Conservation (phyloP, 345 rosid genomes). For the Rhizophora mangle region DNA sequence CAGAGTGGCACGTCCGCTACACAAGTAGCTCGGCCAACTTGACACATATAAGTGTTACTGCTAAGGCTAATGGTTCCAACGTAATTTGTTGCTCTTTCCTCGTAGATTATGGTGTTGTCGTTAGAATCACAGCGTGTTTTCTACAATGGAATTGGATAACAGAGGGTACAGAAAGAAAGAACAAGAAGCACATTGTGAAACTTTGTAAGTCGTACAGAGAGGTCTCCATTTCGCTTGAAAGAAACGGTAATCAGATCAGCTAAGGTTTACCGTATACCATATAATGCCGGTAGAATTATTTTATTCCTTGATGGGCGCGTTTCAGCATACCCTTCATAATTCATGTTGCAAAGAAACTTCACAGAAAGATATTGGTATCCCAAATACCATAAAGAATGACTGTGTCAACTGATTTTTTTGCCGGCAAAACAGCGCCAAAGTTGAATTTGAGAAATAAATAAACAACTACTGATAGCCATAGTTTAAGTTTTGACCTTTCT, state of each 20-base stretch:
- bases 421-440: neutral
- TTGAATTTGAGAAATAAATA: neutral
- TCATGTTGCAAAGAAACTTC: neutral
- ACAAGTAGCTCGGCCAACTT: constrained; percentile 28
- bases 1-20: constrained; percentile 19
- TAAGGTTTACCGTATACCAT: neutral
- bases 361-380: neutral
- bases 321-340: neutral
- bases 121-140: neutral
- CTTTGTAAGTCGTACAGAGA: neutral
- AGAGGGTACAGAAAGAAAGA: neutral
- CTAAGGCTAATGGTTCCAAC: constrained; percentile 23
- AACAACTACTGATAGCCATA: neutral
- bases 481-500: neutral
- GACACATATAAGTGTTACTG: constrained; percentile 9
- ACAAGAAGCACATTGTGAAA: neutral
- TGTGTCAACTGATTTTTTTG: neutral
- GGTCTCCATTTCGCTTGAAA: neutral
- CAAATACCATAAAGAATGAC: neutral
- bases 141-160: constrained; percentile 6
- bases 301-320: neutral
- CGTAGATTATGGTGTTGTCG: constrained; percentile 11
- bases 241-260: neutral
- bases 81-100: constrained; percentile 24
- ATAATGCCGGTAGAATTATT: neutral